Evolutionary conservation across 2,329 filamentous ascomycete genomes (phyloP).

Genomic region (Talaromyces sp.): DNA sequence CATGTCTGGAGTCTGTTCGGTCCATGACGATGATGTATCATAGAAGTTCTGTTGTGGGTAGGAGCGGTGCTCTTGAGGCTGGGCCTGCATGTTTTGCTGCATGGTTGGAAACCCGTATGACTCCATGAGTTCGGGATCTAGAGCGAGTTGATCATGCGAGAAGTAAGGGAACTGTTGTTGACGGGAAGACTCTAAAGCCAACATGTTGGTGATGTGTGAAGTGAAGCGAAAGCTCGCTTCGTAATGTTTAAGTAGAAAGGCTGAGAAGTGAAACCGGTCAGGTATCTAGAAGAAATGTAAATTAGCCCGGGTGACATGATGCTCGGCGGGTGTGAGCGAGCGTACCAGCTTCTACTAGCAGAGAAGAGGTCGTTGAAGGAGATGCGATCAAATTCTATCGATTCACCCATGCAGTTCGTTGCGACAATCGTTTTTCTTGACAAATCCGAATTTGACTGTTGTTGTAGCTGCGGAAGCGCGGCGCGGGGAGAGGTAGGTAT

Average conservation of each 20-base stretch:
- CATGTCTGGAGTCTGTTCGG: slow-evolving; percentile 26
- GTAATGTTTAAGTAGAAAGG: background rate
- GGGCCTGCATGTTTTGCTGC: slow-evolving; percentile 22
- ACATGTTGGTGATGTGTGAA: slow-evolving; percentile 22
- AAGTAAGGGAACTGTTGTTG: slow-evolving; percentile 31
- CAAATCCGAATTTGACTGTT: background rate
- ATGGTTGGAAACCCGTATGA: slow-evolving; percentile 30
- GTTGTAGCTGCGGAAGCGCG: background rate
- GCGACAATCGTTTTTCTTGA: background rate
- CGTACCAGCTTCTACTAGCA: background rate
- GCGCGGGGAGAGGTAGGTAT: background rate
- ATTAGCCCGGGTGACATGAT: background rate
- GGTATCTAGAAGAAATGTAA: background rate
- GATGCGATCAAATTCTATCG: background rate
- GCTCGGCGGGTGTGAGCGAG: background rate
- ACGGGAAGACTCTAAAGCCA: slow-evolving; percentile 33
- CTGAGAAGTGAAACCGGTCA: slow-evolving; percentile 6
- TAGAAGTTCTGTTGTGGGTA: slow-evolving; percentile 28
- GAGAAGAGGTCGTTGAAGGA: background rate
- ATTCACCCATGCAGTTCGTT: background rate
- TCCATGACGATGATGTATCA: slow-evolving; percentile 25
- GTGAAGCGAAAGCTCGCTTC: background rate
- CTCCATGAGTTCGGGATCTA: slow-evolving; percentile 32
- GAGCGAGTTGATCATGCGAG: slow-evolving; percentile 27
- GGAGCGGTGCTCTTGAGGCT: slow-evolving; percentile 22